A percentile compares a stretch with the other conserved stretches of the same genome.
These are phyloP conservation scores for Areca catechu DNA, from an alignment of 176 grass and related monocot genomes.

Conservation along the genomic window DNA sequence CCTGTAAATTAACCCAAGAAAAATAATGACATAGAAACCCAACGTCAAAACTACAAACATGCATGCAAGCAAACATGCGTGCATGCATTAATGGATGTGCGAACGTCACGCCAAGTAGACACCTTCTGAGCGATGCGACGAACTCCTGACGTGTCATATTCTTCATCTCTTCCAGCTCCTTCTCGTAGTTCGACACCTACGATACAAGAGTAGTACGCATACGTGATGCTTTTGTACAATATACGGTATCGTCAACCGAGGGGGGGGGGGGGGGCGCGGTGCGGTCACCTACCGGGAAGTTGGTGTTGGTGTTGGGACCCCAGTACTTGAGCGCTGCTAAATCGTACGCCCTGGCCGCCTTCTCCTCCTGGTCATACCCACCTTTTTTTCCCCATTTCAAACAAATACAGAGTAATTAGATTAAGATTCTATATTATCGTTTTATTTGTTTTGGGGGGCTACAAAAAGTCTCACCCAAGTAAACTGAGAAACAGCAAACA, in stretches of 20 bases:
- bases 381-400: slow-evolving; percentile 25
- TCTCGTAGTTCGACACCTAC: slow-evolving; percentile 70
- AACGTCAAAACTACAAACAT: background rate
- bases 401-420: background rate
- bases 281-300: slow-evolving; percentile 61
- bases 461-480: slow-evolving; percentile 39
- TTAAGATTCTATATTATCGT: too few relatives aligned
- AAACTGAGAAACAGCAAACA: slow-evolving; percentile 42
- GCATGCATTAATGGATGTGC: slow-evolving; percentile 34
- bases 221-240: too few relatives aligned
- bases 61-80: background rate
- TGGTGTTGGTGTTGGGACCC: slow-evolving; percentile 79
- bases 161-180: slow-evolving; percentile 94
- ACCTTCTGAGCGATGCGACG: slow-evolving; percentile 87
- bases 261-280: background rate
- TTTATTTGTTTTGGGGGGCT: too few relatives aligned
- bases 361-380: slow-evolving; percentile 92
- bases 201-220: too few relatives aligned
- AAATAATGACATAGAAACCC: background rate
- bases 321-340: slow-evolving; percentile 81
- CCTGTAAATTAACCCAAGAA: slow-evolving; percentile 25
- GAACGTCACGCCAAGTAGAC: background rate
- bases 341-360: slow-evolving; percentile 89
- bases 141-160: slow-evolving; percentile 96
- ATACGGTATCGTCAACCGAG: too few relatives aligned